Conservation (phyloP, 768 basidiomycete genomes). For the Lentinula edodes region DNA sequence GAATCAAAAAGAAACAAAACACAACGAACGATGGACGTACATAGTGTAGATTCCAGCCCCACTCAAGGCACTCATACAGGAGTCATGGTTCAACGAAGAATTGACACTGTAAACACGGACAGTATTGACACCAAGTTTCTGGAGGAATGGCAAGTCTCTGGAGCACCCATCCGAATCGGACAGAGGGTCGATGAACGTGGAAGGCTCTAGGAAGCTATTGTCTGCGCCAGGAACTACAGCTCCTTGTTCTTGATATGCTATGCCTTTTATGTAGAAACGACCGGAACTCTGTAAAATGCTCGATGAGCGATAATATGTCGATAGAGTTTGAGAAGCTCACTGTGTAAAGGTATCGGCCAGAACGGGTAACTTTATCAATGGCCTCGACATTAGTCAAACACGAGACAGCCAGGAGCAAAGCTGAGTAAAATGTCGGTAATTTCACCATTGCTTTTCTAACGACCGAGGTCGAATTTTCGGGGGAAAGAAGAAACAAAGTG, state of each 20-base stretch:
- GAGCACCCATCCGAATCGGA: slow-evolving; percentile 60
- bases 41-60: slow-evolving; percentile 84
- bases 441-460: background rate
- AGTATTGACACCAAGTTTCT: slow-evolving; percentile 73
- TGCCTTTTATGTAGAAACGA: slow-evolving; percentile 85
- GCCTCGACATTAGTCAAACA: slow-evolving; percentile 52
- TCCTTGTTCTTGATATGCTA: slow-evolving; percentile 81
- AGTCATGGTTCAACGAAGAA: slow-evolving; percentile 76
- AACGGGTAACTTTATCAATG: slow-evolving; percentile 60
- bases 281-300: slow-evolving; percentile 46
- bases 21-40: slow-evolving; percentile 37
- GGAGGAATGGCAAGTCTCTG: slow-evolving; percentile 75
- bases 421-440: slow-evolving; percentile 4
- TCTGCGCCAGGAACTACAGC: slow-evolving; percentile 37
- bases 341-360: slow-evolving; percentile 29
- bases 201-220: slow-evolving; percentile 67
- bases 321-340: background rate
- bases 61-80: slow-evolving; percentile 76
- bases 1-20: background rate
- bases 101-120: slow-evolving; percentile 87
- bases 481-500: background rate
- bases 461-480: background rate
- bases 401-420: slow-evolving; percentile 32
- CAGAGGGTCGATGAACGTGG: slow-evolving; percentile 76
- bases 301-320: slow-evolving; percentile 49